phyloP scores from a whole-genome alignment of 1,284 basidiomycete genomes.

The Ganoderma sinense region DNA sequence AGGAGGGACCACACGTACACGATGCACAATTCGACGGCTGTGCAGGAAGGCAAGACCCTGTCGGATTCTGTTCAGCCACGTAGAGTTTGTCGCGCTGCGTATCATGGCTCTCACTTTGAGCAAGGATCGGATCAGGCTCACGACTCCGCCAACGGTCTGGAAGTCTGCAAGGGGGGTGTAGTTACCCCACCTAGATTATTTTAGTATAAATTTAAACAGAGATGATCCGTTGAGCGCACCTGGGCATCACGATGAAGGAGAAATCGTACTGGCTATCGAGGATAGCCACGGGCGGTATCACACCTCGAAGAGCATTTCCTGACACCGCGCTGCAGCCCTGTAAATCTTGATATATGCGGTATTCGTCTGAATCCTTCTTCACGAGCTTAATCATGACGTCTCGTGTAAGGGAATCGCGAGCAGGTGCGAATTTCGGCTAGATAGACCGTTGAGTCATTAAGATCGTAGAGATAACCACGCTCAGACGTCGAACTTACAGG shows the following conservation, averaged over 20 bases:
- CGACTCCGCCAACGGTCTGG: neutral
- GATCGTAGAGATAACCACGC: too few species aligned
- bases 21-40: slow-evolving; percentile 10
- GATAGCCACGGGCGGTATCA: slow-evolving; percentile 8
- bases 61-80: neutral
- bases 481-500: neutral
- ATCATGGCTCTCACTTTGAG: neutral
- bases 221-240: neutral
- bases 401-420: neutral
- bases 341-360: slow-evolving; percentile 4
- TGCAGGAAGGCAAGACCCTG: slow-evolving; percentile 17
- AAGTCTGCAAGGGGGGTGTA: neutral
- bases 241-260: slow-evolving; percentile 17
- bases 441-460: neutral
- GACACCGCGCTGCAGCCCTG: neutral
- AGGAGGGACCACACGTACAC: neutral
- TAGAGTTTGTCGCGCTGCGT: neutral
- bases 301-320: neutral
- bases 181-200: slow-evolving; percentile 4
- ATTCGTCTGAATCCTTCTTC: neutral
- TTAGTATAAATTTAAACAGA: neutral
- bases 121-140: neutral
- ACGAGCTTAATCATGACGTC: slow-evolving; percentile 14
- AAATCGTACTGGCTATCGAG: slow-evolving; percentile 11
- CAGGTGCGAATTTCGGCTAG: neutral